Base-by-base conservation (phyloP, 2,329 filamentous ascomycete species). In the Aureobasidium melanogenum region DNA sequence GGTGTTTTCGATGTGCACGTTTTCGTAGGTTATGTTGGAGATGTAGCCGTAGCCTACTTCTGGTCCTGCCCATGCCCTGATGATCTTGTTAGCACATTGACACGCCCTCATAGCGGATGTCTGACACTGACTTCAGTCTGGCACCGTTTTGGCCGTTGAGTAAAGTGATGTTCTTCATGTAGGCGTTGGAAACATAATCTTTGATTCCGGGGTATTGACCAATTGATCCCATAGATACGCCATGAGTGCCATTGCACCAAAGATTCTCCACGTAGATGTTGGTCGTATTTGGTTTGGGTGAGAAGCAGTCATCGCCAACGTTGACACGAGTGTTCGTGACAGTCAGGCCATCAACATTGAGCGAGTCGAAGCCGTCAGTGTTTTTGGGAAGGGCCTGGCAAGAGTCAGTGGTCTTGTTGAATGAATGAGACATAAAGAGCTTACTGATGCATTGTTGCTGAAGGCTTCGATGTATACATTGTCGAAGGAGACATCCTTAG, bases 341-440 rank as follows among this genome's bases (percentile, higher is more conserved):
- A 2, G 62, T 78, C 8, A 86, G 69, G 0, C 78, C 78, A 56
- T 83, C 77, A 34, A 83, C 78, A 59, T 84, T 84, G 59, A 82
- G 74, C 0, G 81, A 81, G 72, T 86, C 83, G 69, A 85, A 84
- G 44, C 84, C 84, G 64, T 86, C 83, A 0, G 82, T 84, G 69
- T 86, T 86, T 67, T 83, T 83, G 5, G 83, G 81, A 69, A 63
- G 62, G 44, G 62, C 61, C 56, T 59, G 14, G 30, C 10, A 14
- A n/a, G 5, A n/a, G 15, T 46, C 28, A 46, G 55, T 17, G 17
- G 5, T 26, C 38, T 2, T 47, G 19, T 32, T 15, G n/a, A 19
- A 43, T 22, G 24, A 15, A 22, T 6, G 26, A 38, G 36, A 34
- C 8, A 22, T 2, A 10, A 39, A 19, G 12, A 19, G 9, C 56